Conservation (phyloP, 75 land plant genomes). For the Gnetum montanum region DNA sequence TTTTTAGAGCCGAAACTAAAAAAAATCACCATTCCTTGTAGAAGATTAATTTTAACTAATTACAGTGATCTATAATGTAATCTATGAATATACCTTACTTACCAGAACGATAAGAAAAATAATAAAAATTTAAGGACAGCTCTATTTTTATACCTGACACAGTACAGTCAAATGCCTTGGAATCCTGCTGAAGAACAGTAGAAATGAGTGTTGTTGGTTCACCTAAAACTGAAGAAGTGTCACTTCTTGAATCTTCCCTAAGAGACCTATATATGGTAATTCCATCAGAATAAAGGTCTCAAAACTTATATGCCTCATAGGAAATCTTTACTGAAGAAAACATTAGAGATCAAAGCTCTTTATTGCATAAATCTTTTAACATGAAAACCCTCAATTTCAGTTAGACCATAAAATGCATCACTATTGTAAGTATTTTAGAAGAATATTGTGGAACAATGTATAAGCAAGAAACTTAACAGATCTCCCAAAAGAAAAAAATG, state of each 20-base stretch:
- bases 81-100: neutral
- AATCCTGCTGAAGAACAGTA: conserved; percentile 49
- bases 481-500: too few relatives aligned
- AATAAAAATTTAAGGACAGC: neutral
- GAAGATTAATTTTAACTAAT: neutral
- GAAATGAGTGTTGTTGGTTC: conserved; percentile 47
- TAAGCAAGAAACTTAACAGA: too few relatives aligned
- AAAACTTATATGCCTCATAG: neutral
- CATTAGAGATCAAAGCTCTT: too few relatives aligned
- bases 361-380: neutral
- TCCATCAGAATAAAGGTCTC: neutral
- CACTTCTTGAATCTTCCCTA: conserved; percentile 16
- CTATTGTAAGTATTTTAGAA: neutral
- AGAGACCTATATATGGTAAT: conserved; percentile 22
- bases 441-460: neutral
- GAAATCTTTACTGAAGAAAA: too few relatives aligned
- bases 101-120: neutral
- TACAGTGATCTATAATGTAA: neutral
- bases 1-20: too few relatives aligned
- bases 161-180: conserved; percentile 56
- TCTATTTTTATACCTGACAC: conserved; percentile 37
- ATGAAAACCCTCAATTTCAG: neutral
- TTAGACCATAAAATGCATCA: neutral
- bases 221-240: conserved; percentile 5
- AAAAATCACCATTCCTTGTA: neutral